These are phyloP conservation scores for Chlamydomonas incerta DNA, from an alignment of 139 green algal species.

Conservation along the genomic window DNA sequence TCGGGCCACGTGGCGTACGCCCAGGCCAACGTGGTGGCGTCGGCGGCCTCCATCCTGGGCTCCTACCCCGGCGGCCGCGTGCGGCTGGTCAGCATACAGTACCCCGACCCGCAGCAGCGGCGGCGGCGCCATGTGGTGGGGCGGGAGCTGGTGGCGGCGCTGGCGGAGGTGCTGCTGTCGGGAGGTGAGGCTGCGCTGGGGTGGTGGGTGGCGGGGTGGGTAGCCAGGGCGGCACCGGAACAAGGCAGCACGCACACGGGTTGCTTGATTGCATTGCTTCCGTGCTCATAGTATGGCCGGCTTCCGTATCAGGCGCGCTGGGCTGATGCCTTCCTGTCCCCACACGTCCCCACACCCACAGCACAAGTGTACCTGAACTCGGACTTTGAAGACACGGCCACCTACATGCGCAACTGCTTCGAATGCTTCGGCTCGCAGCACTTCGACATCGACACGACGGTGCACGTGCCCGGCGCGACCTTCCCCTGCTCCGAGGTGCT, in stretches of 20 bases:
- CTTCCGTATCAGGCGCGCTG: too few species aligned
- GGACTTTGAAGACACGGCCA: conserved; percentile 38
- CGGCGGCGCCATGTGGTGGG: conserved; percentile 82
- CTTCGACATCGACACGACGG: neutral
- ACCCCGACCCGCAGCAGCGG: conserved; percentile 90
- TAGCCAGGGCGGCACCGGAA: neutral
- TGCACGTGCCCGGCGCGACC: neutral
- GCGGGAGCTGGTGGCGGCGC: conserved; percentile 59
- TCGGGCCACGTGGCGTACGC: conserved; percentile 63
- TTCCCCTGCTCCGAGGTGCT: conserved; percentile 13
- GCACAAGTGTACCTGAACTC: conserved; percentile 39
- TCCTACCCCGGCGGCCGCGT: conserved; percentile 66
- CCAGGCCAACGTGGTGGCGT: conserved; percentile 78
- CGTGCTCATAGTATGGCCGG: neutral
- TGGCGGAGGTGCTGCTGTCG: conserved; percentile 50
- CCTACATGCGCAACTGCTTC: conserved; percentile 50
- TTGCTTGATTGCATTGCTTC: neutral
- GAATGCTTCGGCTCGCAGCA: neutral
- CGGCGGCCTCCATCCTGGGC: conserved; percentile 62
- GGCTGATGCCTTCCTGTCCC: neutral
- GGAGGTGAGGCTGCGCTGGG: conserved; percentile 16
- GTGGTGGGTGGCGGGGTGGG: too few species aligned
- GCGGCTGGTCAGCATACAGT: conserved; percentile 72
- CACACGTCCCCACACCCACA: neutral
- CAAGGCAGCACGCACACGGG: neutral